Evolutionary conservation across 768 basidiomycete species (phyloP), one percentile per base, ranked within the genome.

Genomic region (Naganishia antarctica): DNA sequence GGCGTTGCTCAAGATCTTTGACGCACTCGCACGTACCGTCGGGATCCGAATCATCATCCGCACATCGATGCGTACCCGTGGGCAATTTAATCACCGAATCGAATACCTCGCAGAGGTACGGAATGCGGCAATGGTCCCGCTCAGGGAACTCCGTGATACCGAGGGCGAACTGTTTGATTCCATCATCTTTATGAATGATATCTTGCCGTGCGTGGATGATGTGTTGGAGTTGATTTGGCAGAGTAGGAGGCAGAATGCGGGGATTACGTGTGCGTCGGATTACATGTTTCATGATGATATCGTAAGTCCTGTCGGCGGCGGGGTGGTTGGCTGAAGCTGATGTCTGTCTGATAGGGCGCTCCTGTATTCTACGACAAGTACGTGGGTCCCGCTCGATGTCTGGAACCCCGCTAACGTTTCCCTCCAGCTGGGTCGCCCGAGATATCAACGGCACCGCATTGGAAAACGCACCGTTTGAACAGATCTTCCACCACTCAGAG

Each of bases 41-140:
- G 96, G 96, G 28, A 82, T 98, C 78, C 86, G 96, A 58, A 84
- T 99, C 67, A 89, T 87, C 71, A 98, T 99, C 72, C 86, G 91
- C 65, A 92, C 92, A 0, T 90, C 88, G 11, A 88, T 87, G 81
- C 87, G 96, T 67, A 93, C 89, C 11, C 83, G 94, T 29, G 96
- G 96, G 43, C 88, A 89, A 9, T 98, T 98, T 82, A 94, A 94
- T 78, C 96, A 99, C 77, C 93, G 96, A 60, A 99, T 99, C 81
- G 96, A 99, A 79, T 99, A 99, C 80, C 87, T 99, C 59, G 96
- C 96, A n/a, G 94, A 99, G 75, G 94, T 99, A n/a, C 89, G 96
- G 66, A 98, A 99, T 77, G 87, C 91, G 28, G 96, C 96, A 15
- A 89, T 99, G 76, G 91, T 89, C 1, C 96, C 96, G 0, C 81